Evolutionary conservation across 148 eudicot species (phyloP).

Genomic region (Suaeda aralocaspica): DNA sequence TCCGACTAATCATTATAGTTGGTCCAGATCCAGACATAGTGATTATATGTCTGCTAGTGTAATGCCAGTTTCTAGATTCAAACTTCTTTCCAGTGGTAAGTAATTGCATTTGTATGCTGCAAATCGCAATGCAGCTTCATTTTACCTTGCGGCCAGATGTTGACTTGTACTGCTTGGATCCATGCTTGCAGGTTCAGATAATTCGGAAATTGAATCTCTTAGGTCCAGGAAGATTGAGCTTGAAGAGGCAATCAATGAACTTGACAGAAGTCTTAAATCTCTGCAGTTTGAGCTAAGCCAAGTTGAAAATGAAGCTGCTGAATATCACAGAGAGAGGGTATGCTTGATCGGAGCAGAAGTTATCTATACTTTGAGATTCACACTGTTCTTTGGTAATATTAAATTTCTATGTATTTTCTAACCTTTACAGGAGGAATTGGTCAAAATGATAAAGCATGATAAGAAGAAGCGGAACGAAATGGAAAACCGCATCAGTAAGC

Average conservation of each 20-base stretch:
- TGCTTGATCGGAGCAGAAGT: conserved; percentile 18
- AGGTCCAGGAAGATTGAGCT: conserved; percentile 48
- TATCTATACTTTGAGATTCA: not conserved
- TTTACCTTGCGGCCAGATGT: not conserved
- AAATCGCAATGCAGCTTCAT: not conserved
- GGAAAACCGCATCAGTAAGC: conserved; percentile 67
- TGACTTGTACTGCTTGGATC: conserved; percentile 8
- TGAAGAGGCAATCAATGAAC: conserved; percentile 39
- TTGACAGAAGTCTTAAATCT: conserved; percentile 42
- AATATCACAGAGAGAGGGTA: conserved; percentile 70
- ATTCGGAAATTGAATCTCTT: conserved; percentile 51
- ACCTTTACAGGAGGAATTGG: conserved; percentile 59
- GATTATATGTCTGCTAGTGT: conserved; percentile 77
- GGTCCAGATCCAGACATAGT: conserved; percentile 84
- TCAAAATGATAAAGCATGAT: conserved; percentile 32
- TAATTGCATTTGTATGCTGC: conserved; percentile 21
- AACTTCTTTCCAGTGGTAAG: conserved; percentile 64
- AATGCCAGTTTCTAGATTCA: conserved; percentile 50
- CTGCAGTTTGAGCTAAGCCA: conserved; percentile 46
- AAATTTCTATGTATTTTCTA: conserved; percentile 3
- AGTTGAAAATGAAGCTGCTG: conserved; percentile 70
- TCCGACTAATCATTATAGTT: conserved; percentile 81
- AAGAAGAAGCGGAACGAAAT: conserved; percentile 49
- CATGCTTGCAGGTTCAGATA: conserved; percentile 58
- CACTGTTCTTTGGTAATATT: not conserved